These are phyloP conservation scores for Danielia oregonensis DNA, from an alignment of 805 yeast species.

Conservation along the genomic window DNA sequence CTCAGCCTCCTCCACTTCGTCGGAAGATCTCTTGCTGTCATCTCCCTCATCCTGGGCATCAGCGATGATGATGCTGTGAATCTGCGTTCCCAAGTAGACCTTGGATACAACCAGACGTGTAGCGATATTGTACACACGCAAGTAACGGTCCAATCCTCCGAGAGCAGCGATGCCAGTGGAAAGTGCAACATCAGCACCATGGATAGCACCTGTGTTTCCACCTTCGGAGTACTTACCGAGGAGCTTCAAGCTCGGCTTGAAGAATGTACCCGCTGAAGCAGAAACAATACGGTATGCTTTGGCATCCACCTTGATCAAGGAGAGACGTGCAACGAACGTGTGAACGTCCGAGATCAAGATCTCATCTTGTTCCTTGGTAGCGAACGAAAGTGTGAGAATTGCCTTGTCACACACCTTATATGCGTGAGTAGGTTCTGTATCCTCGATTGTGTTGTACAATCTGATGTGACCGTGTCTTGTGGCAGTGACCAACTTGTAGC, in stretches of 20 bases:
- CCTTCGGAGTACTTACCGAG: slow-evolving; percentile 59
- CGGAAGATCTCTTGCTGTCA: slow-evolving; percentile 20
- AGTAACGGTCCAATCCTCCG: slow-evolving; percentile 86
- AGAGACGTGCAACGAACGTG: slow-evolving; percentile 55
- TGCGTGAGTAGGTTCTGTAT: slow-evolving; percentile 63
- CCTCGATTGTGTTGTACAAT: slow-evolving; percentile 63
- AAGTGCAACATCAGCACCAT: slow-evolving; percentile 51
- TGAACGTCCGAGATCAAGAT: slow-evolving; percentile 73
- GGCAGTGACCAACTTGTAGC: slow-evolving; percentile 56
- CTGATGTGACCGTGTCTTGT: slow-evolving; percentile 78
- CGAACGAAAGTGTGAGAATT: slow-evolving; percentile 39
- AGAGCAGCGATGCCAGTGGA: slow-evolving; percentile 51
- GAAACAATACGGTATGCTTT: slow-evolving; percentile 34
- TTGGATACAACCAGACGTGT: slow-evolving; percentile 62
- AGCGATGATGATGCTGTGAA: slow-evolving; percentile 49
- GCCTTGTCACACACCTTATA: slow-evolving; percentile 55
- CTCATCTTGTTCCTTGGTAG: slow-evolving; percentile 29
- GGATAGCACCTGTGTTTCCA: slow-evolving; percentile 64
- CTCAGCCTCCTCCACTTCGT: slow-evolving; percentile 29
- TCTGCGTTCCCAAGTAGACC: slow-evolving; percentile 72
- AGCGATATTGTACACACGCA: slow-evolving; percentile 66
- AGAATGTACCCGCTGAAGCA: slow-evolving; percentile 45
- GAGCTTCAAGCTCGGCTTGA: slow-evolving; percentile 45
- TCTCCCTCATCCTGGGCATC: slow-evolving; percentile 43
- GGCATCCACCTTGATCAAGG: slow-evolving; percentile 31